Evolutionary conservation across 2,329 filamentous ascomycete genomes (phyloP).

Genomic region (Catunica adiposa): DNA sequence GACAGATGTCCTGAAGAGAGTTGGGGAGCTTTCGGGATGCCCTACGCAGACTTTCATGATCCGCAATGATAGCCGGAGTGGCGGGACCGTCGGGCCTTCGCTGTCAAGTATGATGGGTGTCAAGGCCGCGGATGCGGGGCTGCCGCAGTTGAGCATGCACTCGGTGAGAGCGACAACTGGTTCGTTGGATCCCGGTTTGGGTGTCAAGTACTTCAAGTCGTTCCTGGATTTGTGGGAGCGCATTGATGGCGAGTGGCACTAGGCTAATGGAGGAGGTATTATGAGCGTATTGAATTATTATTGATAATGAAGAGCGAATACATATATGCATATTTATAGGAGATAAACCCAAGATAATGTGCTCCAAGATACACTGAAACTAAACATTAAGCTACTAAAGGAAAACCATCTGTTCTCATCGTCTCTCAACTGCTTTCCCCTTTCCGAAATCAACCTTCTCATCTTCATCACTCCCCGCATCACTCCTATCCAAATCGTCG

Average conservation of each 20-base stretch:
- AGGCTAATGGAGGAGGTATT: conserved; percentile 8
- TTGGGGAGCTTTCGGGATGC: conserved; percentile 57
- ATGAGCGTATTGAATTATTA: neutral
- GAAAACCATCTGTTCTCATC: too few relatives aligned
- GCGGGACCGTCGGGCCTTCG: conserved; percentile 91
- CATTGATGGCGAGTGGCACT: conserved; percentile 64
- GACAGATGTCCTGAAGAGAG: conserved; percentile 59
- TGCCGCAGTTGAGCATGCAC: conserved; percentile 90
- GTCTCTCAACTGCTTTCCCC: neutral
- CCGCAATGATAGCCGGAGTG: conserved; percentile 73
- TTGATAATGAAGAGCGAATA: neutral
- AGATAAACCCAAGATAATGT: neutral
- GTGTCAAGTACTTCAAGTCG: conserved; percentile 74
- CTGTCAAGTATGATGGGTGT: conserved; percentile 67
- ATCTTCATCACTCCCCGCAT: neutral
- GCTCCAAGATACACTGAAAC: too few relatives aligned
- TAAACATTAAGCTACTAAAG: neutral
- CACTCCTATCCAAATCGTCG: conserved; percentile 17
- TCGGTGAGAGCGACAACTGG: conserved; percentile 80
- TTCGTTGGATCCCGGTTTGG: conserved; percentile 68
- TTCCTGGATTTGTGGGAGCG: conserved; percentile 77
- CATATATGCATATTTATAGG: neutral
- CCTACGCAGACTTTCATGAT: conserved; percentile 85
- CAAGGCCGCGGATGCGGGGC: conserved; percentile 68
- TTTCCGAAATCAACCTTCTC: neutral